Evolutionary conservation across 1,284 basidiomycete genomes (phyloP).

Genomic region (Rhodotorula sp.): DNA sequence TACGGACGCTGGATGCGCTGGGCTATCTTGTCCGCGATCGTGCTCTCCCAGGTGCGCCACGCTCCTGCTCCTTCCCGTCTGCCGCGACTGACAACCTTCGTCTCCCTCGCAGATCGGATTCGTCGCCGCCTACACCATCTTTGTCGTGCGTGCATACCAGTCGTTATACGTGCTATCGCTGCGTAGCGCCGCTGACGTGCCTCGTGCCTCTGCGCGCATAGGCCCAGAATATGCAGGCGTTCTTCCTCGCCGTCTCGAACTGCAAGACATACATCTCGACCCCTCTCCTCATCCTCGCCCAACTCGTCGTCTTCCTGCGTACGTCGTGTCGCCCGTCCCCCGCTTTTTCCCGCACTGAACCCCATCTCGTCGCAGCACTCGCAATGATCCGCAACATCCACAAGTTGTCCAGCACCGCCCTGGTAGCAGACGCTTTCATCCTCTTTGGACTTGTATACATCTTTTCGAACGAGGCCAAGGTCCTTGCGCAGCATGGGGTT

Average conservation of each 20-base stretch:
- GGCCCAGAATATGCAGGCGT: conserved; percentile 55
- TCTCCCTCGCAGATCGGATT: conserved; percentile 57
- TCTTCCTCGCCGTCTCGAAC: conserved; percentile 78
- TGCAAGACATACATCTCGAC: conserved; percentile 71
- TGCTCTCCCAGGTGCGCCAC: conserved; percentile 72
- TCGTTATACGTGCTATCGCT: no score
- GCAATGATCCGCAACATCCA: conserved; percentile 84
- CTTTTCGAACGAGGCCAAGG: conserved; percentile 65
- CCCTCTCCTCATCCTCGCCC: conserved; percentile 75
- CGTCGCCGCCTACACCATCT: conserved; percentile 88
- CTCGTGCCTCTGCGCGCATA: no score
- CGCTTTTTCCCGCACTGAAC: background rate
- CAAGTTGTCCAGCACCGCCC: conserved; percentile 86
- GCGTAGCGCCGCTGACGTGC: no score
- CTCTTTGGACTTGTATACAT: conserved; percentile 65
- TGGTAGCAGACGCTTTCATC: conserved; percentile 94
- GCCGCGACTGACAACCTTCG: background rate
- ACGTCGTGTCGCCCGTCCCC: background rate
- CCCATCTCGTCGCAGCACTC: conserved; percentile 53
- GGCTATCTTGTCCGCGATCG: conserved; percentile 81
- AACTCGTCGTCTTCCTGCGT: conserved; percentile 79
- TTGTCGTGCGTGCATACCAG: conserved; percentile 64
- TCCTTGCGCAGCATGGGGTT: conserved; percentile 66
- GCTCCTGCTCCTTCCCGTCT: conserved; percentile 44
- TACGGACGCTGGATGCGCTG: conserved; percentile 93